Evolutionary conservation across 495 filamentous ascomycete genomes (phyloP).

Genomic region (Aspergillus hancockii): DNA sequence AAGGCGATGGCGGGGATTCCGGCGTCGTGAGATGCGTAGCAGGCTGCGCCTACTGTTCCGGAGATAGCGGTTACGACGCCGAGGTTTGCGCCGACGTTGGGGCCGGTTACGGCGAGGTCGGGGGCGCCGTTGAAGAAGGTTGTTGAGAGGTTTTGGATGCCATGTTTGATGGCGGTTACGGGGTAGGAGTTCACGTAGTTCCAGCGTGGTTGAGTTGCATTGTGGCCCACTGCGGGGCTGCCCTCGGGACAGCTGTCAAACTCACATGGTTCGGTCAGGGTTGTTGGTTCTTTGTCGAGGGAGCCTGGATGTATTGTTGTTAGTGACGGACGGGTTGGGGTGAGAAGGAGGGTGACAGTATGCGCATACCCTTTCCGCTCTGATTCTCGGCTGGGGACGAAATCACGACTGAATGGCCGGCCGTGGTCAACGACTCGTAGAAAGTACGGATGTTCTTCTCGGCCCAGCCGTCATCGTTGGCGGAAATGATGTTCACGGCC

Average conservation of each 20-base stretch:
- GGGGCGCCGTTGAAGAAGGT: conserved; percentile 50
- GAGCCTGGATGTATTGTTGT: conserved; percentile 45
- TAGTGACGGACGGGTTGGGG: background rate
- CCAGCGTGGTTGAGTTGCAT: conserved; percentile 55
- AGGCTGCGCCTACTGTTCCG: conserved; percentile 63
- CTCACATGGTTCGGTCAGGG: conserved; percentile 50
- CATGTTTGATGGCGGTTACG: conserved; percentile 63
- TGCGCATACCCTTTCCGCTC: conserved; percentile 60
- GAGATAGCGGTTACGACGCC: conserved; percentile 54
- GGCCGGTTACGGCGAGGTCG: conserved; percentile 63
- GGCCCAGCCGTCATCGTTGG: conserved; percentile 74
- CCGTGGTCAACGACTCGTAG: conserved; percentile 49
- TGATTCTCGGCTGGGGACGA: conserved; percentile 65
- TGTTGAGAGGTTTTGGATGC: conserved; percentile 56
- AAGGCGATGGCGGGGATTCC: conserved; percentile 67
- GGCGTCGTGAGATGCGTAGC: conserved; percentile 52
- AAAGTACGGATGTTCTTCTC: conserved; percentile 63
- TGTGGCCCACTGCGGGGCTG: conserved; percentile 54
- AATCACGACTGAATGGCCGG: conserved; percentile 60
- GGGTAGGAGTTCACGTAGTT: conserved; percentile 74
- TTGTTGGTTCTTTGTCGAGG: conserved; percentile 44
- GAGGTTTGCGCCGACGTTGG: conserved; percentile 64
- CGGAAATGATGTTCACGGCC: conserved; percentile 59
- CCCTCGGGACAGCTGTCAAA: conserved; percentile 59
- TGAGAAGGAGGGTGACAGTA: background rate